Evolutionary conservation across 148 eudicot genomes (phyloP).

Genomic region (Chenopodium formosanum): DNA sequence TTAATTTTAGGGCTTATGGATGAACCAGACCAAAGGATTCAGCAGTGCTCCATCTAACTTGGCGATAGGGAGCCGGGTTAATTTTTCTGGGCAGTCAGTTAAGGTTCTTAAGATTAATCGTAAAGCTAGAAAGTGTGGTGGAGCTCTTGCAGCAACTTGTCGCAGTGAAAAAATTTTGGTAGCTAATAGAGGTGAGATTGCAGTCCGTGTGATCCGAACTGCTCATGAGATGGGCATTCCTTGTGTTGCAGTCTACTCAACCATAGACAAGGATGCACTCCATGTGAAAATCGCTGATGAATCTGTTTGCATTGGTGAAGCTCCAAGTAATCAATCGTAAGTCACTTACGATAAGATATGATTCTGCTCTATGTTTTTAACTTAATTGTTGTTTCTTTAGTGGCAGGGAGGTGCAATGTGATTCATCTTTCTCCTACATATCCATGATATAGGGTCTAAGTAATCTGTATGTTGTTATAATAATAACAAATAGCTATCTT

Average conservation of each 20-base stretch:
- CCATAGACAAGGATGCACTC: slow-evolving; percentile 95
- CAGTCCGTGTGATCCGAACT: slow-evolving; percentile 93
- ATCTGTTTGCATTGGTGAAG: slow-evolving; percentile 98
- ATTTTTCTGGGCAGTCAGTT: slow-evolving; percentile 55
- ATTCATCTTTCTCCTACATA: not conserved
- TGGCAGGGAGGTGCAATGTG: not conserved
- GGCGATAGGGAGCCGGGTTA: slow-evolving; percentile 49
- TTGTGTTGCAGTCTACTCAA: slow-evolving; percentile 96
- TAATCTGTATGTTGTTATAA: not conserved
- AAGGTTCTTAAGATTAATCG: slow-evolving; percentile 40
- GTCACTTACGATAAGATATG: slow-evolving; percentile 13
- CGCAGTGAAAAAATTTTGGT: slow-evolving; percentile 76
- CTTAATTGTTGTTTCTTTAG: not conserved
- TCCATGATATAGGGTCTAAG: not conserved
- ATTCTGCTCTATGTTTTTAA: not conserved
- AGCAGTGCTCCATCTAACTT: slow-evolving; percentile 57
- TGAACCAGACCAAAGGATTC: slow-evolving; percentile 49
- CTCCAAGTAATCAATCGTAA: slow-evolving; percentile 98
- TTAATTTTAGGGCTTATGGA: slow-evolving; percentile 55
- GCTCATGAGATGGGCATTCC: slow-evolving; percentile 99
- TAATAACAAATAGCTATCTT: not conserved
- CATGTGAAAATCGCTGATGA: slow-evolving; percentile 96
- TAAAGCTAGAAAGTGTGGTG: slow-evolving; percentile 55
- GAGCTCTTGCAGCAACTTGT: slow-evolving; percentile 73
- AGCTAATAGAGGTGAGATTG: slow-evolving; percentile 98